Conservation (phyloP, 352 stramenopile genomes). For the Blastocystis hominis region DNA sequence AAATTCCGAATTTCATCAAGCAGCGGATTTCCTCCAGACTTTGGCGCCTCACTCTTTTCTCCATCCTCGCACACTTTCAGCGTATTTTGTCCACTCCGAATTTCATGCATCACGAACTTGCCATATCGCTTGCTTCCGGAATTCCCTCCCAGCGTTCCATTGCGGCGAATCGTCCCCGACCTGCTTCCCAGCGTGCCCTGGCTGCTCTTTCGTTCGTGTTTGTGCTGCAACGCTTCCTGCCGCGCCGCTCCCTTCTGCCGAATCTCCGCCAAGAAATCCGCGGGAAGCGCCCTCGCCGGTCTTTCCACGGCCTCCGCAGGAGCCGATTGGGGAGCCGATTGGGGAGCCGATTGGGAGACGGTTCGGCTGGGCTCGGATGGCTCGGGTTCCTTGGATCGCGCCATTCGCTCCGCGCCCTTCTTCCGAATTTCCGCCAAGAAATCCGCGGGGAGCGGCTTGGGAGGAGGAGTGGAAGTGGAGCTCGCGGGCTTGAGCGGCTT, state of each 20-base stretch:
- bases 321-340: not conserved
- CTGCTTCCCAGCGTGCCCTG: not conserved
- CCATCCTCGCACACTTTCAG: not conserved
- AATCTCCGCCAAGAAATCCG: conserved; percentile 6
- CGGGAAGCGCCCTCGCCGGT: not conserved
- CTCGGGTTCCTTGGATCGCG: not conserved
- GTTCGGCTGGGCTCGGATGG: not conserved
- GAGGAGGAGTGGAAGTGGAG: not conserved
- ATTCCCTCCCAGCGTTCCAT: conserved; percentile 3
- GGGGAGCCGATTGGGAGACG: not conserved
- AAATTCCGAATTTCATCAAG: conserved; percentile 43
- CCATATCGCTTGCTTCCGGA: not conserved
- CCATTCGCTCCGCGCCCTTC: not conserved
- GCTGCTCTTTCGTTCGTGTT: too few relatives aligned
- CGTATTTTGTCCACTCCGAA: not conserved
- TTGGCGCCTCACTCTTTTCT: not conserved
- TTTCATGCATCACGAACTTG: not conserved
- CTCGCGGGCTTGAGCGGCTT: not conserved
- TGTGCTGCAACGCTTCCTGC: not conserved
- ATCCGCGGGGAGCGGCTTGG: not conserved
- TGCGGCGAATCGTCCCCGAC: not conserved
- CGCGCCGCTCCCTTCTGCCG: not conserved
- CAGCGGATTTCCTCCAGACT: not conserved
- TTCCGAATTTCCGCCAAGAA: not conserved
- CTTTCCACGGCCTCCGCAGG: not conserved